Conservation (phyloP, 192 early-diverging fungal species). For the Coemansia sp. region DNA sequence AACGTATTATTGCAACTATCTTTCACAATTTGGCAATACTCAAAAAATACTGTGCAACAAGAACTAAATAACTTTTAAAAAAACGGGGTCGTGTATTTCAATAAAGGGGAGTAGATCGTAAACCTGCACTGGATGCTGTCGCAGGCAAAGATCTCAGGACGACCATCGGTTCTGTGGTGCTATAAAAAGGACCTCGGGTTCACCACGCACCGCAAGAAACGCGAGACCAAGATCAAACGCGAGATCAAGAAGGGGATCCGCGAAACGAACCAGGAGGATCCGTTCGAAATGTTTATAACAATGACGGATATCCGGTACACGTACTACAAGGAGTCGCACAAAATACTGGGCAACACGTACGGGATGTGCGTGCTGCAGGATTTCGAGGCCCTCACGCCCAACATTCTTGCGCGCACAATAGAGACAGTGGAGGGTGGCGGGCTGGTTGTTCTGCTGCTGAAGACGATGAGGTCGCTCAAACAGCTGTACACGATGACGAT, state of each 20-base stretch:
- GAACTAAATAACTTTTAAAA: not conserved
- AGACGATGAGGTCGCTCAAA: conserved; percentile 93
- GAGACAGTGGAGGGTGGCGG: conserved; percentile 99
- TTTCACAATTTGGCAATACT: not conserved
- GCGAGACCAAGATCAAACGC: conserved; percentile 92
- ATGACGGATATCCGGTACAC: conserved; percentile 96
- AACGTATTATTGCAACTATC: conserved; percentile 5
- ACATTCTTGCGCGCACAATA: conserved; percentile 92
- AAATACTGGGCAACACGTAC: conserved; percentile 96
- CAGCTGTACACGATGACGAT: conserved; percentile 98
- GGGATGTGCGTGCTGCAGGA: conserved; percentile 99
- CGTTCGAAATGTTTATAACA: conserved; percentile 97
- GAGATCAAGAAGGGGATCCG: conserved; percentile 89
- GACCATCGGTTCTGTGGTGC: conserved; percentile 98
- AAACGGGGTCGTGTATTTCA: not conserved
- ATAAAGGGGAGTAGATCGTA: conserved; percentile 65
- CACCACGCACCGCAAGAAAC: conserved; percentile 92
- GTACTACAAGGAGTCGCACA: conserved; percentile 99
- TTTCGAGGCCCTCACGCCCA: conserved; percentile 98
- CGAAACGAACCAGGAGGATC: conserved; percentile 92
- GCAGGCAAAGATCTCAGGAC: conserved; percentile 84
- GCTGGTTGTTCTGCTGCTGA: conserved; percentile 87
- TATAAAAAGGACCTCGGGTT: conserved; percentile 99
- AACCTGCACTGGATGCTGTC: conserved; percentile 96
- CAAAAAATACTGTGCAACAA: not conserved